Percentiles rank a stretch among this genome's conserved stretches.
Evolutionary conservation across 2,329 filamentous ascomycete species (phyloP).

Genomic region (Magnaporthiopsis poae): DNA sequence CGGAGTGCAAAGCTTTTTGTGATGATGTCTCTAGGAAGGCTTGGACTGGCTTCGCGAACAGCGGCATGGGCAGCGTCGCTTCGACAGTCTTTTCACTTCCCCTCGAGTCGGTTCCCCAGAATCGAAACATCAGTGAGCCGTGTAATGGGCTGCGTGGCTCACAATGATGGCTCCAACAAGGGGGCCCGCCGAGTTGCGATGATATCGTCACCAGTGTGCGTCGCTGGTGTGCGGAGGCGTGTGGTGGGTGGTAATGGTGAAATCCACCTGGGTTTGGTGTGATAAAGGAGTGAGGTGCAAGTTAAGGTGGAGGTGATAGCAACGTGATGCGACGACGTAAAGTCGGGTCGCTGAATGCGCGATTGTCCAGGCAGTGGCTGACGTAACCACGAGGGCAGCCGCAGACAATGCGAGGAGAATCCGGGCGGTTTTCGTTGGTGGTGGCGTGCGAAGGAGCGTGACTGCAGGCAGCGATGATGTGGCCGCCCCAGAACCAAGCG

Average conservation of each 20-base stretch:
- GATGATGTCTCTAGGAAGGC: slow-evolving; percentile 3
- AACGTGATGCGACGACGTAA: slow-evolving; percentile 1
- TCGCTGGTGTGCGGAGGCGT: background rate
- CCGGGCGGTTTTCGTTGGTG: background rate
- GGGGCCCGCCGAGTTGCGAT: background rate
- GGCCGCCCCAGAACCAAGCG: slow-evolving; percentile 17
- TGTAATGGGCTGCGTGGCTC: background rate
- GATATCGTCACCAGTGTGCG: background rate
- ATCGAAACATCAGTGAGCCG: slow-evolving; percentile 49
- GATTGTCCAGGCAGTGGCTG: slow-evolving; percentile 11
- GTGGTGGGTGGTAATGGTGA: background rate
- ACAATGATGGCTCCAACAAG: background rate
- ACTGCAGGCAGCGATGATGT: slow-evolving; percentile 18
- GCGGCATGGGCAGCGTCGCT: slow-evolving; percentile 30
- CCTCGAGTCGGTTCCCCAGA: slow-evolving; percentile 50
- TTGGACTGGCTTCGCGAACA: slow-evolving; percentile 20
- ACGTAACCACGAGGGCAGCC: slow-evolving; percentile 13
- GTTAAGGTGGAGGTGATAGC: background rate
- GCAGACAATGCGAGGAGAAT: background rate
- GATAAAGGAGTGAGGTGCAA: background rate
- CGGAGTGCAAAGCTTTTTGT: background rate
- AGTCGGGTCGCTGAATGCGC: slow-evolving; percentile 2
- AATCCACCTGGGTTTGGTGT: background rate
- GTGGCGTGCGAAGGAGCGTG: background rate
- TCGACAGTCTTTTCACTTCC: slow-evolving; percentile 44